phyloP scores from a whole-genome alignment of 345 rosid species.

The Populus nigra region DNA sequence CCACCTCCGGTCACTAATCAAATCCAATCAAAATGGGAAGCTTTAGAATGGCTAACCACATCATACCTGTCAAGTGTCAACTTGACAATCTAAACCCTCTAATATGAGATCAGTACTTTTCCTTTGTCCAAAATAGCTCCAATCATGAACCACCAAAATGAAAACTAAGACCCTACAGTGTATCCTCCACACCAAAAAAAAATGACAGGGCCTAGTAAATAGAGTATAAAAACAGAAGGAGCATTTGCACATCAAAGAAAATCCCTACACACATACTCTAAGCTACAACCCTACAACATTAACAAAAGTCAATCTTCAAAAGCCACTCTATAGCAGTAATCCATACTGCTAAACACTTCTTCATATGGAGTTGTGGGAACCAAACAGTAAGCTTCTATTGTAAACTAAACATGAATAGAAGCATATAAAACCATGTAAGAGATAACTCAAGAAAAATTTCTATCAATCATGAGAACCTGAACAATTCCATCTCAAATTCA shows the following conservation, averaged over 20 bases:
- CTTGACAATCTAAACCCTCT: background rate
- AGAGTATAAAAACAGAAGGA: too few species aligned
- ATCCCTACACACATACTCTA: background rate
- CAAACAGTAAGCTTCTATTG: background rate
- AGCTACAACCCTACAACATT: background rate
- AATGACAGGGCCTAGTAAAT: background rate
- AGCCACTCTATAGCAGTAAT: background rate
- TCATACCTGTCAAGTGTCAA: background rate
- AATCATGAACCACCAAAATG: background rate
- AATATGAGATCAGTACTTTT: background rate
- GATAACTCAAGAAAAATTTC: background rate
- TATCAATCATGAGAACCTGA: background rate
- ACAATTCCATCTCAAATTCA: background rate
- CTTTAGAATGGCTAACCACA: background rate
- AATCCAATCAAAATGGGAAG: background rate
- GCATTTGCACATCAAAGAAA: background rate
- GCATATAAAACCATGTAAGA: background rate
- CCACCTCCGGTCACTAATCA: background rate
- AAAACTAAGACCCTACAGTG: background rate
- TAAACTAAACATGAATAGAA: background rate
- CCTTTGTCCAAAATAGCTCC: slow-evolving; percentile 5
- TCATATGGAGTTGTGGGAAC: slow-evolving; percentile 3
- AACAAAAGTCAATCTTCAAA: background rate
- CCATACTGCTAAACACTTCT: background rate
- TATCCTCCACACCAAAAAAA: slow-evolving; percentile 6